phyloP scores from a whole-genome alignment of 2,329 filamentous ascomycete genomes.

The Diaporthe australafricana region DNA sequence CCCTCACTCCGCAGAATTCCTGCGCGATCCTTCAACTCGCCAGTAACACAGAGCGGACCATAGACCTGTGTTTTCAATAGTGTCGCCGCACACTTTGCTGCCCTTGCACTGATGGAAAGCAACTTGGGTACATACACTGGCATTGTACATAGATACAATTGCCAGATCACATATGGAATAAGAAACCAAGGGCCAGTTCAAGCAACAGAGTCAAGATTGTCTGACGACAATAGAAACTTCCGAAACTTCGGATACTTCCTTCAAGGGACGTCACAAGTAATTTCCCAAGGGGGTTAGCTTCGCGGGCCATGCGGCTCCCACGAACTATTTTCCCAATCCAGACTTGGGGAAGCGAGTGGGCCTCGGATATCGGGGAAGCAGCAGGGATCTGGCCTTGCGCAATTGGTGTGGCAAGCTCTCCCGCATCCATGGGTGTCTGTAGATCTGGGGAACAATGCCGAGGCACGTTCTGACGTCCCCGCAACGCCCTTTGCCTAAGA shows the following conservation, averaged over 20 bases:
- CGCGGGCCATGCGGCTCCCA: conserved; percentile 1
- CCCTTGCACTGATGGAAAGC: too few relatives aligned
- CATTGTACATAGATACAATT: too few relatives aligned
- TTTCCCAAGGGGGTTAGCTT: neutral
- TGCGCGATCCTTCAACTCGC: too few relatives aligned
- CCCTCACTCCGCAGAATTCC: too few relatives aligned
- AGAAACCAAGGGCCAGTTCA: too few relatives aligned
- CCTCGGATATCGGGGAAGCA: neutral
- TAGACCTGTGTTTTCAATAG: too few relatives aligned
- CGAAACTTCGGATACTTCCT: neutral
- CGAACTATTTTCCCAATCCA: neutral
- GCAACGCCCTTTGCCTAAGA: conserved; percentile 1
- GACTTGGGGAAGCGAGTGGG: neutral
- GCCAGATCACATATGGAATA: too few relatives aligned
- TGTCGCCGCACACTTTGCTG: too few relatives aligned
- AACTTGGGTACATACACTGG: too few relatives aligned
- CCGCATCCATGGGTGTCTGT: neutral
- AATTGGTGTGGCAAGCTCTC: neutral
- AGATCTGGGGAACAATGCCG: conserved; percentile 15
- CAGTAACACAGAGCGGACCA: too few relatives aligned
- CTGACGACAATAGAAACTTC: too few relatives aligned
- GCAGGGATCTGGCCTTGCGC: neutral
- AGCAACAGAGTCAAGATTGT: too few relatives aligned
- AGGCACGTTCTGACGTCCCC: conserved; percentile 2
- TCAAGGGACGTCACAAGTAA: neutral